Evolutionary conservation across 2,329 filamentous ascomycete species (phyloP).

Genomic region (Torrubiella hemipterigena): DNA sequence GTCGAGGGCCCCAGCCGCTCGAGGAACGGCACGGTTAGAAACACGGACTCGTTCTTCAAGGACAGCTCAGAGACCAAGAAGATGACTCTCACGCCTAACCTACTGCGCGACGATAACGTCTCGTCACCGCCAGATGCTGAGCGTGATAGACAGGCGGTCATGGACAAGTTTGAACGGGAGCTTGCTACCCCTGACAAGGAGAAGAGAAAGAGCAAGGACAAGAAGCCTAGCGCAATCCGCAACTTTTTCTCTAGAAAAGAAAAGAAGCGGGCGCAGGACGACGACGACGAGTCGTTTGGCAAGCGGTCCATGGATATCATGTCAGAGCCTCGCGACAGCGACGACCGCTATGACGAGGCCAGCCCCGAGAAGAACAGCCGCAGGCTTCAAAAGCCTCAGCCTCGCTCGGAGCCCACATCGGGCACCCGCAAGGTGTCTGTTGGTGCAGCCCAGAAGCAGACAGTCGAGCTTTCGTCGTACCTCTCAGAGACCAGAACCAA

Average conservation of each 20-base stretch:
- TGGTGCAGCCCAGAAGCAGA: slow-evolving; percentile 17
- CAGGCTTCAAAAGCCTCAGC: slow-evolving; percentile 61
- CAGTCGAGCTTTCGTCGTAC: slow-evolving; percentile 29
- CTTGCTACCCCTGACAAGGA: slow-evolving; percentile 56
- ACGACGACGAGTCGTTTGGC: slow-evolving; percentile 48
- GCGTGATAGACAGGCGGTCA: slow-evolving; percentile 44
- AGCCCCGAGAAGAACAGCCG: slow-evolving; percentile 42
- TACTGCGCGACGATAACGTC: slow-evolving; percentile 69
- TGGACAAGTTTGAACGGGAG: slow-evolving; percentile 35
- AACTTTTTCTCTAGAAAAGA: slow-evolving; percentile 53
- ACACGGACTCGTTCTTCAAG: slow-evolving; percentile 95
- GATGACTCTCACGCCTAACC: slow-evolving; percentile 87
- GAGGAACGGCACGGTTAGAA: slow-evolving; percentile 75
- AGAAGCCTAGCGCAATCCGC: slow-evolving; percentile 43
- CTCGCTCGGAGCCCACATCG: slow-evolving; percentile 34
- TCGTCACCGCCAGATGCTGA: slow-evolving; percentile 39
- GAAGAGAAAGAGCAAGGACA: slow-evolving; percentile 62
- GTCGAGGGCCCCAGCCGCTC: slow-evolving; percentile 47
- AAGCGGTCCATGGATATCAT: slow-evolving; percentile 49
- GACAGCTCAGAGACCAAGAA: slow-evolving; percentile 93
- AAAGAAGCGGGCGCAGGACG: slow-evolving; percentile 42
- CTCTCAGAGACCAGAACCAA: slow-evolving; percentile 34
- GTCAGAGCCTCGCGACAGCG: slow-evolving; percentile 30
- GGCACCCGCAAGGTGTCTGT: slow-evolving; percentile 22
- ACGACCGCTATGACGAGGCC: slow-evolving; percentile 30